Percentiles rank a stretch among this genome's conserved stretches.
These are phyloP conservation scores for Phialophora chinensis DNA, from an alignment of 2,329 filamentous ascomycete genomes.

Conservation along the genomic window DNA sequence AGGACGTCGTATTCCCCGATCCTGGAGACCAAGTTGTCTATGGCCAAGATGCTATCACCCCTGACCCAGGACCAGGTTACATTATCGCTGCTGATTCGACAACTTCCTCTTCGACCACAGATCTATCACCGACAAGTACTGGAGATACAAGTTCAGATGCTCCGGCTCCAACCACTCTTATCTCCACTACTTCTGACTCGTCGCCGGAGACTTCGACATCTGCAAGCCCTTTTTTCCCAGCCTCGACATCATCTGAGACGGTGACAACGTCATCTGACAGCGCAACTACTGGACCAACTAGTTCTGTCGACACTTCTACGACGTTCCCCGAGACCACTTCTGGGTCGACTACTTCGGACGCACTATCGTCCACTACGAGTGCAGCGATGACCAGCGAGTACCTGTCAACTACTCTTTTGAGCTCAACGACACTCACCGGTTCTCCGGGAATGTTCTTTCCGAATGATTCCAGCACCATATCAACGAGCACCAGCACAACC, in stretches of 20 bases:
- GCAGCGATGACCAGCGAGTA: background rate
- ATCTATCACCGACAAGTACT: background rate
- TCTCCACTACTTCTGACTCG: background rate
- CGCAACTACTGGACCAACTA: background rate
- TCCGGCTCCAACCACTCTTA: background rate
- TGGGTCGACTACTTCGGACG: background rate
- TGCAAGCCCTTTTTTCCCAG: background rate
- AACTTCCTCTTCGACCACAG: slow-evolving; percentile 10
- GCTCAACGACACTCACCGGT: slow-evolving; percentile 8
- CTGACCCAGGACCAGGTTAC: slow-evolving; percentile 30
- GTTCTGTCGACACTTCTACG: background rate
- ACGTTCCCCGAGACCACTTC: background rate
- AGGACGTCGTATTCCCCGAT: slow-evolving; percentile 68
- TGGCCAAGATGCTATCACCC: slow-evolving; percentile 42
- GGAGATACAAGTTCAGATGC: background rate
- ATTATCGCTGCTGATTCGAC: slow-evolving; percentile 17
- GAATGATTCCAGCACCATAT: background rate
- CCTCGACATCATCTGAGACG: background rate
- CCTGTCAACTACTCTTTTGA: background rate
- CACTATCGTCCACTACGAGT: background rate
- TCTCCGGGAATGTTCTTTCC: background rate
- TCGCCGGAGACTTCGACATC: background rate
- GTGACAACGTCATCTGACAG: background rate
- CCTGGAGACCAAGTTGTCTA: slow-evolving; percentile 63
- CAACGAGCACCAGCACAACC: background rate